Conservation (phyloP, 352 stramenopile species). For the Blastocystis sp. region DNA sequence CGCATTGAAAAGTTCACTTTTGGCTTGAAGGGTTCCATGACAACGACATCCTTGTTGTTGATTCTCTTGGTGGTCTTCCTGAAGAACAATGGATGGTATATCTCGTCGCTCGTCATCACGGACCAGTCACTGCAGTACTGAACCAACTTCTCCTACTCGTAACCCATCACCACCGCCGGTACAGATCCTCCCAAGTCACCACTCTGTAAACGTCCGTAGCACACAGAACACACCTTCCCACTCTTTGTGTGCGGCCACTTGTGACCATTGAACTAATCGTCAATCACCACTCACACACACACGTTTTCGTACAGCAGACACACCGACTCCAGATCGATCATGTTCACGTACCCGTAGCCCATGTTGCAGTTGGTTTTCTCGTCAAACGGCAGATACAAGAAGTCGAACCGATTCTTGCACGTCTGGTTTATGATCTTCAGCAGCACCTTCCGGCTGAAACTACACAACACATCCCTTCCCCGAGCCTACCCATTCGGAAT, state of each 20-base stretch:
- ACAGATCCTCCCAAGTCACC: background rate
- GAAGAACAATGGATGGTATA: conserved; percentile 64
- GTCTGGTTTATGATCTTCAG: conserved; percentile 91
- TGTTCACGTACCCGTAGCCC: conserved; percentile 99
- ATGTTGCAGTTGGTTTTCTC: conserved; percentile 99
- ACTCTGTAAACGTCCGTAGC: conserved; percentile 89
- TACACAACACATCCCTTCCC: background rate
- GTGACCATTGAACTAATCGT: conserved; percentile 72
- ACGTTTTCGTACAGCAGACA: conserved; percentile 57
- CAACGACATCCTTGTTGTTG: conserved; percentile 1
- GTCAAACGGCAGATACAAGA: conserved; percentile 99
- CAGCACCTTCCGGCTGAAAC: conserved; percentile 91
- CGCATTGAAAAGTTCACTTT: conserved; percentile 45
- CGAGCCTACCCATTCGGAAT: conserved; percentile 97
- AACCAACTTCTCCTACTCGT: conserved; percentile 57
- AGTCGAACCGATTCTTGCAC: conserved; percentile 88
- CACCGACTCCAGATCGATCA: conserved; percentile 81
- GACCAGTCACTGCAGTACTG: conserved; percentile 67
- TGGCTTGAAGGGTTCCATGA: conserved; percentile 50
- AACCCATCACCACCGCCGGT: background rate
- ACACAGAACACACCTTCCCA: conserved; percentile 97
- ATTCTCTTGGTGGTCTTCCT: background rate
- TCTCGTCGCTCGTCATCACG: conserved; percentile 61
- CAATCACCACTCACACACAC: background rate
- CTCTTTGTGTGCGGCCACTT: conserved; percentile 97